phyloP scores from a whole-genome alignment of 805 yeast species.

The Yamadazyma sp. region DNA sequence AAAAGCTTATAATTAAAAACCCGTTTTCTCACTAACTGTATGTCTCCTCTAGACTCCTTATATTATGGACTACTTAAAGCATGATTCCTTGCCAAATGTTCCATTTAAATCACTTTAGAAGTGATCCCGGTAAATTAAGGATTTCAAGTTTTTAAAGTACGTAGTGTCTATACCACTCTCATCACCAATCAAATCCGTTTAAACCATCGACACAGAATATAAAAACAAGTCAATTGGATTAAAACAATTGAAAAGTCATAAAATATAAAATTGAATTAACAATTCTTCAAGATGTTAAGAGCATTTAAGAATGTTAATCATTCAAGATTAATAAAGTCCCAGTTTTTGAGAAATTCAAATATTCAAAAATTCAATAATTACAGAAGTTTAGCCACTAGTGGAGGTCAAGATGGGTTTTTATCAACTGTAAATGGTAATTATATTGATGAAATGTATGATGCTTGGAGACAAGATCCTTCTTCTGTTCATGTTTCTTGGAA shows the following conservation, averaged over 20 bases:
- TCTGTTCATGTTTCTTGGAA: constrained; percentile 97
- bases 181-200: constrained; percentile 14
- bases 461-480: constrained; percentile 87
- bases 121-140: constrained; percentile 13
- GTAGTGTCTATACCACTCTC: constrained; percentile 7
- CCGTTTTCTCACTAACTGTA: too few species aligned
- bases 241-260: neutral
- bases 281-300: constrained; percentile 33
- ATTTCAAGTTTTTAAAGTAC: too few species aligned
- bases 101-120: too few species aligned
- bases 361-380: neutral
- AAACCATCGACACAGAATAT: constrained; percentile 6
- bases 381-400: constrained; percentile 7
- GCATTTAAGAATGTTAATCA: constrained; percentile 40
- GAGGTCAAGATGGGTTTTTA: constrained; percentile 70
- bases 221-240: neutral
- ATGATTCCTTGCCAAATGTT: too few species aligned
- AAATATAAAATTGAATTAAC: neutral
- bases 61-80: too few species aligned
- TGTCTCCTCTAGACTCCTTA: too few species aligned
- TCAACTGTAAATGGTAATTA: constrained; percentile 84
- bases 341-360: constrained; percentile 1
- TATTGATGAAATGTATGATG: constrained; percentile 96
- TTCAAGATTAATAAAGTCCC: constrained; percentile 29
- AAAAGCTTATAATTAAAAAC: too few species aligned